phyloP scores from a whole-genome alignment of 1,284 basidiomycete genomes.

The Porodaedalea pini region DNA sequence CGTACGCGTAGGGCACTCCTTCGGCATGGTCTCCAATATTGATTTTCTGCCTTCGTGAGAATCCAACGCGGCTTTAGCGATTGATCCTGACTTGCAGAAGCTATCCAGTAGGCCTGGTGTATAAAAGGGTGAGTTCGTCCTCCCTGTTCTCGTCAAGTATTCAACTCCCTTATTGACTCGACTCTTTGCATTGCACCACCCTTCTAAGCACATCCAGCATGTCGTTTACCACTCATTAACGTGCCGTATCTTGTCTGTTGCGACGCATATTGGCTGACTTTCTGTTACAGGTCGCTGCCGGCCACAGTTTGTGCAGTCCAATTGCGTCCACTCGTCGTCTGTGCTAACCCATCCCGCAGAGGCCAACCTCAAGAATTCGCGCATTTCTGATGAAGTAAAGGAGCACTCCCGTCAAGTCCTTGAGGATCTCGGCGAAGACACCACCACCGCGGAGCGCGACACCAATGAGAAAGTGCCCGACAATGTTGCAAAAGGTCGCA shows the following conservation, averaged over 20 bases:
- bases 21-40: no score
- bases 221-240: no score
- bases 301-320: background rate
- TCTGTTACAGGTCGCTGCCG: background rate
- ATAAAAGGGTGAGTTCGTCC: no score
- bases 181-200: no score
- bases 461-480: background rate
- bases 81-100: no score
- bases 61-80: no score
- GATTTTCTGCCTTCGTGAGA: no score
- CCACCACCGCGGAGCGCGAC: background rate
- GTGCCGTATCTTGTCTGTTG: background rate
- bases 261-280: background rate
- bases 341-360: background rate
- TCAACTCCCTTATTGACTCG: no score
- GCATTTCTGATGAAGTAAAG: slow-evolving; percentile 50
- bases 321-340: background rate
- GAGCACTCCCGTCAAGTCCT: slow-evolving; percentile 44
- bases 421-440: slow-evolving; percentile 33
- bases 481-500: background rate
- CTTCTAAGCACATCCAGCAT: no score
- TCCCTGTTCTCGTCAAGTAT: no score
- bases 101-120: no score
- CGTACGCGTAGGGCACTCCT: no score
- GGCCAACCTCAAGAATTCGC: slow-evolving; percentile 39